A percentile compares a stretch with the other conserved stretches of the same genome.
These are phyloP conservation scores for Metarhizium sp. DNA, from an alignment of 2,329 filamentous ascomycete species.

Conservation along the genomic window DNA sequence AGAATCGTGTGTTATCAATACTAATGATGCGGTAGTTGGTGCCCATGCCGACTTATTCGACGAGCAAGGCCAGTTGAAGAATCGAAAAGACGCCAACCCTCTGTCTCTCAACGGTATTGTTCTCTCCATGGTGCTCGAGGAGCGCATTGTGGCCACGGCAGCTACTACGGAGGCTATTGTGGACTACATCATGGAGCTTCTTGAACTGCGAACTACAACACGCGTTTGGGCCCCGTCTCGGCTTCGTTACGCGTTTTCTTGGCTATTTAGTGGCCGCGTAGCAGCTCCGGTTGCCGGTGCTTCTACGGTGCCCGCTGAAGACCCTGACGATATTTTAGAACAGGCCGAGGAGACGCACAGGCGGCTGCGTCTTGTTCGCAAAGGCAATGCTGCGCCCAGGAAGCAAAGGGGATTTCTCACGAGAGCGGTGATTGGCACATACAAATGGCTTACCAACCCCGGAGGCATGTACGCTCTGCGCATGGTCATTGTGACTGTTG, in stretches of 20 bases:
- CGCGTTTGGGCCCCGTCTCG: slow-evolving; percentile 34
- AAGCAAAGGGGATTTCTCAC: slow-evolving; percentile 11
- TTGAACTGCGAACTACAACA: slow-evolving; percentile 21
- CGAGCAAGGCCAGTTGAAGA: slow-evolving; percentile 25
- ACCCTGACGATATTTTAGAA: slow-evolving; percentile 15
- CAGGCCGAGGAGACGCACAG: slow-evolving; percentile 25
- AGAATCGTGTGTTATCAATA: slow-evolving; percentile 18
- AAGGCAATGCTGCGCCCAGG: slow-evolving; percentile 11
- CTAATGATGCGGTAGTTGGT: slow-evolving; percentile 30
- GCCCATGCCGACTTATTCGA: slow-evolving; percentile 32
- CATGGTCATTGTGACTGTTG: slow-evolving; percentile 37
- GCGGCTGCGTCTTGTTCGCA: slow-evolving; percentile 24
- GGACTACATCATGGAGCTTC: slow-evolving; percentile 24
- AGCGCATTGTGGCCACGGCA: slow-evolving; percentile 24
- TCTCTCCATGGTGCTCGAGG: slow-evolving; percentile 37
- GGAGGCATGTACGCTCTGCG: slow-evolving; percentile 37
- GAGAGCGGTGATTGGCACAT: slow-evolving; percentile 18
- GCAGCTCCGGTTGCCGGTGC: slow-evolving; percentile 12
- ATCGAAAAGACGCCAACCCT: slow-evolving; percentile 12
- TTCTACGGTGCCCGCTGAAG: slow-evolving; percentile 8
- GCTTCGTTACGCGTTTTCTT: slow-evolving; percentile 27
- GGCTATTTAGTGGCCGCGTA: slow-evolving; percentile 21
- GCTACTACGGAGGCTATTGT: slow-evolving; percentile 24
- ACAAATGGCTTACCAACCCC: slow-evolving; percentile 31
- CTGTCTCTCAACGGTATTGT: slow-evolving; percentile 29